These are phyloP conservation scores for Boletus bicolor DNA, from an alignment of 768 basidiomycete genomes.

Conservation along the genomic window DNA sequence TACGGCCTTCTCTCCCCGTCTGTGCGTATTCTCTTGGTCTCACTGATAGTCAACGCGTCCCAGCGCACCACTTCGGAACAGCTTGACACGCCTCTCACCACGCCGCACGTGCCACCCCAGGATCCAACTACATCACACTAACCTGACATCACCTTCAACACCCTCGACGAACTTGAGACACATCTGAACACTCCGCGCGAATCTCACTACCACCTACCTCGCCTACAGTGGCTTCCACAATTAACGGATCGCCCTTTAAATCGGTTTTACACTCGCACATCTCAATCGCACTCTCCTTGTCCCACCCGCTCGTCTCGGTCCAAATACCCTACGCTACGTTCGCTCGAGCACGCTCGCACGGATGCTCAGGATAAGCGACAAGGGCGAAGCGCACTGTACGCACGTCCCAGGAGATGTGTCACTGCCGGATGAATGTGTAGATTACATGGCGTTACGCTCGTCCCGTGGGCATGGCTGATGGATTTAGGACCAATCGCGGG, in stretches of 20 bases:
- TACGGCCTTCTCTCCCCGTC: constrained; percentile 35
- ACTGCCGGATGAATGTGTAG: constrained; percentile 54
- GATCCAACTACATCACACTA: neutral
- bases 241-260: constrained; percentile 86
- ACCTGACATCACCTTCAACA: constrained; percentile 27
- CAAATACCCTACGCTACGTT: constrained; percentile 57
- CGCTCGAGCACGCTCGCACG: constrained; percentile 47
- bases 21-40: constrained; percentile 17
- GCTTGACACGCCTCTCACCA: neutral
- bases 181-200: constrained; percentile 7
- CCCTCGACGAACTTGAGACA: constrained; percentile 24
- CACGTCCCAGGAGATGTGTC: constrained; percentile 32
- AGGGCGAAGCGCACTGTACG: constrained; percentile 50
- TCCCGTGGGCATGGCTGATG: constrained; percentile 72
- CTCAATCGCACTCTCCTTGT: constrained; percentile 76
- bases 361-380: constrained; percentile 43
- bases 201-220: constrained; percentile 46
- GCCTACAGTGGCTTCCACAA: constrained; percentile 84
- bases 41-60: constrained; percentile 23
- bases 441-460: constrained; percentile 56
- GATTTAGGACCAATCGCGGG: constrained; percentile 42
- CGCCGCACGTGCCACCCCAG: neutral
- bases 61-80: constrained; percentile 7
- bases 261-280: constrained; percentile 71
- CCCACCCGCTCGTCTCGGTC: constrained; percentile 70